A percentile compares a stretch with the other conserved stretches of the same genome.
Evolutionary conservation across 495 filamentous ascomycete species (phyloP).

Genomic region (Trypethelium eluteriae): DNA sequence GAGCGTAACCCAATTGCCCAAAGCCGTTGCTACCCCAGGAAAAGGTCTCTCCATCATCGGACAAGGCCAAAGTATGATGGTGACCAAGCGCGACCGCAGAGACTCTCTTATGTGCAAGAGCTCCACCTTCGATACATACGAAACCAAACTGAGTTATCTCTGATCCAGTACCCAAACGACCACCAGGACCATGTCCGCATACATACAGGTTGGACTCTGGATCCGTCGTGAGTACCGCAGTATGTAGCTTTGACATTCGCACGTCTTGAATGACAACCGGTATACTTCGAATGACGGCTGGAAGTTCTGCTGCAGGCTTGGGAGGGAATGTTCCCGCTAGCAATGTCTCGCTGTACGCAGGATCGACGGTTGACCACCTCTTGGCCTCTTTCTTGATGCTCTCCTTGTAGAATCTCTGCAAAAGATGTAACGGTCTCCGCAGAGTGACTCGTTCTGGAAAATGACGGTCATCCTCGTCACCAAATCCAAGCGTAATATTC

Average conservation of each 20-base stretch:
- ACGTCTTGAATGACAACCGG: slow-evolving; percentile 68
- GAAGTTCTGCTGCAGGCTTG: slow-evolving; percentile 48
- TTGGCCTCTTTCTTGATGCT: slow-evolving; percentile 27
- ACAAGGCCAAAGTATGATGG: slow-evolving; percentile 81
- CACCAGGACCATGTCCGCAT: slow-evolving; percentile 86
- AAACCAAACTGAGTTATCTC: slow-evolving; percentile 81
- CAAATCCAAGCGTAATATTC: slow-evolving; percentile 84
- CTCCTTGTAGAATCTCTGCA: slow-evolving; percentile 54
- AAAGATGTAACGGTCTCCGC: slow-evolving; percentile 70
- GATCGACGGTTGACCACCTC: slow-evolving; percentile 27
- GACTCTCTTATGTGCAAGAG: slow-evolving; percentile 61
- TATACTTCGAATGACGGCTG: slow-evolving; percentile 58
- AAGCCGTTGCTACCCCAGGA: slow-evolving; percentile 88
- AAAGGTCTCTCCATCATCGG: slow-evolving; percentile 72
- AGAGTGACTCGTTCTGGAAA: slow-evolving; percentile 77
- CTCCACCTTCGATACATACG: slow-evolving; percentile 66
- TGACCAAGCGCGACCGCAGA: slow-evolving; percentile 71
- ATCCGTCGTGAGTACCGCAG: slow-evolving; percentile 82
- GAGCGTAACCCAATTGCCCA: slow-evolving; percentile 76
- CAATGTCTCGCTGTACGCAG: slow-evolving; percentile 20
- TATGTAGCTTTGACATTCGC: slow-evolving; percentile 83
- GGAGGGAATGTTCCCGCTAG: slow-evolving; percentile 26
- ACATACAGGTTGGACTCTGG: slow-evolving; percentile 86
- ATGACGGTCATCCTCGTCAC: slow-evolving; percentile 87
- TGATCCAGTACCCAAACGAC: slow-evolving; percentile 82